These are phyloP conservation scores for Diophrys appendiculata DNA, from an alignment of 73 alveolate species.

Conservation along the genomic window DNA sequence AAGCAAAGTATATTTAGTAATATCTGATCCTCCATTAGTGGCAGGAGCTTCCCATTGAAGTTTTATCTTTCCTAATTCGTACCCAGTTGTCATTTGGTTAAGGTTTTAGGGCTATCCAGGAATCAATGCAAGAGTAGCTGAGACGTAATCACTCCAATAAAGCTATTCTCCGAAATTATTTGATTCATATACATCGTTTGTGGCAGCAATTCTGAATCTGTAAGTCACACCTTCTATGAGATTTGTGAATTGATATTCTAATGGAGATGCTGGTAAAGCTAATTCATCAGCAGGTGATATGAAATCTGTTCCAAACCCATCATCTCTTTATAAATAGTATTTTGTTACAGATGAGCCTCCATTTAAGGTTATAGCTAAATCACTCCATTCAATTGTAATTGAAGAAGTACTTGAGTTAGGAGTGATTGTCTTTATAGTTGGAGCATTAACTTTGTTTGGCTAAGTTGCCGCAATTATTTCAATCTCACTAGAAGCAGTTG, in stretches of 20 bases:
- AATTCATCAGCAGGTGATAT: slow-evolving; percentile 38
- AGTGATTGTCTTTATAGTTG: slow-evolving; percentile 30
- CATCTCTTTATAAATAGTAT: slow-evolving; percentile 37
- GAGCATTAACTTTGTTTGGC: slow-evolving; percentile 41
- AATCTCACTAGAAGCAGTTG: slow-evolving; percentile 37
- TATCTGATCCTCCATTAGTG: slow-evolving; percentile 47
- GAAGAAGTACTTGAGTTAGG: slow-evolving; percentile 9
- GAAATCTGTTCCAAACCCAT: slow-evolving; percentile 46
- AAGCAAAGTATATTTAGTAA: slow-evolving; percentile 26
- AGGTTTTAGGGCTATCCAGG: slow-evolving; percentile 38
- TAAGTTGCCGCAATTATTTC: slow-evolving; percentile 45
- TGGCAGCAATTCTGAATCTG: slow-evolving; percentile 51
- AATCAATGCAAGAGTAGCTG: slow-evolving; percentile 23
- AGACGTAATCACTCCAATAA: too few relatives aligned
- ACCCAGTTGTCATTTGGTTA: slow-evolving; percentile 15
- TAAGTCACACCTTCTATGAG: slow-evolving; percentile 56
- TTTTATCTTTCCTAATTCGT: slow-evolving; percentile 23
- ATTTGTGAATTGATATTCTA: slow-evolving; percentile 39
- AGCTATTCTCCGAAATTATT: too few relatives aligned
- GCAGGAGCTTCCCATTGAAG: slow-evolving; percentile 41
- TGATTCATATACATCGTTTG: too few relatives aligned
- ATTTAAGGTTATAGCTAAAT: slow-evolving; percentile 5
- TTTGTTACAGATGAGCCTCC: slow-evolving; percentile 68
- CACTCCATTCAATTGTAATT: slow-evolving; percentile 38
- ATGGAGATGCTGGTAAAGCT: slow-evolving; percentile 14